Evolutionary conservation across 257 asterid species (phyloP), one percentile per base, ranked within the genome.

Genomic region (Capsicum pubescens): DNA sequence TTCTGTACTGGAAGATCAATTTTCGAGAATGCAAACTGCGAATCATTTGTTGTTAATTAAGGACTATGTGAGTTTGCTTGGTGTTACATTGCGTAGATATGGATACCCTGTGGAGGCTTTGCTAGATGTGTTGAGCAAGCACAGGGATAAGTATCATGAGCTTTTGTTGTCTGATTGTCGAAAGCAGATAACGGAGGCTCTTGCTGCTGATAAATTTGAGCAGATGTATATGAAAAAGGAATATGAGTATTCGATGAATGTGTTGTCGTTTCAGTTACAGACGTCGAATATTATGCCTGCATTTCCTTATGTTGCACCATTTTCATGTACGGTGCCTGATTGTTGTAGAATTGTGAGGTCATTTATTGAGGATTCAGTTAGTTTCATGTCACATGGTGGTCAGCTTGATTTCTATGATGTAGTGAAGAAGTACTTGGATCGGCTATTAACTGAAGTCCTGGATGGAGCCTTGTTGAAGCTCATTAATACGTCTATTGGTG

Each of bases 141-240:
- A 93, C 59, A 92, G 98, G 85, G 99, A 94, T 85, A 96, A 96
- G 88, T 96, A 96, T 83, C 99, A 96, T 48, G 99, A 96, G 88
- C 86, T 96, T 66, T 68, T 96, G 86, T 83, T 96, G 88, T 94
- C 98, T 56, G 98, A 96, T 76, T 96, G 99, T 81, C 95, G 97
- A 11, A 92, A 93, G 91, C 98, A 96, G 92, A 87, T 96, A 15
- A 85, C 97, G 8, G 98, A 96, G 86, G 98, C 97, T 67, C 90
- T 96, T 39, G 88, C 98, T 3, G 97, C 95, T 1, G 99, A 96
- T 92, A 96, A 93, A 85, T 92, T 94, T 84, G 99, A 96, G 87
- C 99, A 94, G 88, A 94, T 96, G 99, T 94, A 92, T 85, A 94
- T 96, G 99, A 96, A 92, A 93, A 96, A 96, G 86, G 99, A 96